These are phyloP conservation scores for Tetrahymena malaccensis DNA, from an alignment of 73 alveolate species.

Conservation along the genomic window DNA sequence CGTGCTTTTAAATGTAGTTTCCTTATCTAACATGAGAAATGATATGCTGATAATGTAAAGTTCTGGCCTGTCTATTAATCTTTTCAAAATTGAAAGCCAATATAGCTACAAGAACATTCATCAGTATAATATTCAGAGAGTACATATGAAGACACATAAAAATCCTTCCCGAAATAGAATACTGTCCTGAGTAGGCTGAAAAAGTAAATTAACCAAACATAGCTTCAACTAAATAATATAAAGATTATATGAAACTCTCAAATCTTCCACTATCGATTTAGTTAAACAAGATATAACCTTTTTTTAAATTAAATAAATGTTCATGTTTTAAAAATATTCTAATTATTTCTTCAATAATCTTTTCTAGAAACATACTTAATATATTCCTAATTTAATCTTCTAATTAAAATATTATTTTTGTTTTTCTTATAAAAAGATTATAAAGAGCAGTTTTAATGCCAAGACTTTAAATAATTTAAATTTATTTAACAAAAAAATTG, in stretches of 20 bases:
- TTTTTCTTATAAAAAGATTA: no score
- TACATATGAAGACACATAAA: background rate
- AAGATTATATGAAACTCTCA: background rate
- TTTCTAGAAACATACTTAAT: no score
- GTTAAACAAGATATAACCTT: background rate
- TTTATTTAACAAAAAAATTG: no score
- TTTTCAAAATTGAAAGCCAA: background rate
- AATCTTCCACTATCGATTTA: background rate
- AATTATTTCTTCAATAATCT: no score
- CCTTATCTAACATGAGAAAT: background rate
- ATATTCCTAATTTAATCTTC: no score
- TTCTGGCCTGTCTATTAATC: background rate
- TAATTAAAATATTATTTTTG: no score
- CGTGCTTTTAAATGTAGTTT: background rate
- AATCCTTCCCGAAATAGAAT: background rate
- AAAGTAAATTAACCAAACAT: background rate
- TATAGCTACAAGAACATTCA: background rate
- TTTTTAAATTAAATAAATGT: no score
- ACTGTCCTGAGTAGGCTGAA: background rate
- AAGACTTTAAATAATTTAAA: no score
- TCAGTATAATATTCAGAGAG: background rate
- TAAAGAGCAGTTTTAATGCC: no score
- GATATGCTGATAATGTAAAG: background rate
- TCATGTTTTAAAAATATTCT: no score
- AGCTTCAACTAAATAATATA: background rate